Evolutionary conservation across 2,329 filamentous ascomycete genomes (phyloP).

Genomic region (Cercospora canescens): DNA sequence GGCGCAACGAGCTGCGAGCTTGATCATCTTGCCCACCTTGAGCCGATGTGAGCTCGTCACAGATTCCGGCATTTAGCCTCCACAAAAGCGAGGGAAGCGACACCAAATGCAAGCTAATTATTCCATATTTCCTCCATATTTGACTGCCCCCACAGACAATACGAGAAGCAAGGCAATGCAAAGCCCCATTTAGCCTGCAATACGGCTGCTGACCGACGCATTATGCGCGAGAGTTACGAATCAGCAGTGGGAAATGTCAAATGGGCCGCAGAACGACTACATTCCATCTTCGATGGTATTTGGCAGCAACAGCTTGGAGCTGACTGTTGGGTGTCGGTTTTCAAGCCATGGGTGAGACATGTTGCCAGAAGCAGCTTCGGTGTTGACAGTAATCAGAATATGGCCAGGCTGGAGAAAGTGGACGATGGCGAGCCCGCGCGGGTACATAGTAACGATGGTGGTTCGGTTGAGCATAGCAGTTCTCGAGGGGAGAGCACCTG

Average conservation of each 20-base stretch:
- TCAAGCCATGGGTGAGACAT: background rate
- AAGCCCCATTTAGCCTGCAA: background rate
- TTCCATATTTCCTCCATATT: background rate
- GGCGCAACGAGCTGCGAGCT: background rate
- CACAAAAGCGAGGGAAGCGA: background rate
- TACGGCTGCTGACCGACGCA: background rate
- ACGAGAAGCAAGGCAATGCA: background rate
- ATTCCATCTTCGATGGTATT: background rate
- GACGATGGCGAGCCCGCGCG: background rate
- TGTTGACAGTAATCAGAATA: background rate
- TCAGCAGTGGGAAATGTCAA: background rate
- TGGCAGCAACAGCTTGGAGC: background rate
- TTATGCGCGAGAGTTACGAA: background rate
- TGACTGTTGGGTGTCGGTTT: background rate
- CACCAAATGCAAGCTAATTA: conserved; percentile 1
- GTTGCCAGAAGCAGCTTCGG: conserved; percentile 1
- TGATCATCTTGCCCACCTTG: background rate
- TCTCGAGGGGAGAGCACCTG: background rate
- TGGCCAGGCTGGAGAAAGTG: background rate
- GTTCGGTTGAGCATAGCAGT: background rate
- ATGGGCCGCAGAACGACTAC: background rate
- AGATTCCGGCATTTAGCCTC: background rate
- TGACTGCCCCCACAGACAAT: background rate
- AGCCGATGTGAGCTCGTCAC: background rate
- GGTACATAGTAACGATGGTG: background rate